Base-by-base conservation (phyloP, 345 rosid genomes). In the Toxicodendron radicans region DNA sequence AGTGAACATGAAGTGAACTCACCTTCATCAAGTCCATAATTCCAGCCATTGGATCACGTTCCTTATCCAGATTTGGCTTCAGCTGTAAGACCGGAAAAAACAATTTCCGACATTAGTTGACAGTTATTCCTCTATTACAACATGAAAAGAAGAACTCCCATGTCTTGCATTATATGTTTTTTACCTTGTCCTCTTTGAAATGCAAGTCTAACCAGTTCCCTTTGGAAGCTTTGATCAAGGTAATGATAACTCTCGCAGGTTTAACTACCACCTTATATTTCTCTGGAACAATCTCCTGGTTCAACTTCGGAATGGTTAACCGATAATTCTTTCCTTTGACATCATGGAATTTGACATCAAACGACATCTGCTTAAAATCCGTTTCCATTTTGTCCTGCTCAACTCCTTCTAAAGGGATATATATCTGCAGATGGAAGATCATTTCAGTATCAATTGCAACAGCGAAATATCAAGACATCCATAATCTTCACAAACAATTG, bases 1-100 rank as follows among this genome's bases (percentile, higher is more conserved):
- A n/a, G n/a, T n/a, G n/a, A n/a, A 2, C 27, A 56, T 14, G 10
- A 57, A 13, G 27, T 3, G 32, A 14, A 13, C 72, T 72, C 49
- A 89, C 99, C 98, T 95, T 95, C 97, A 95, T 95, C 27, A 95
- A 67, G 78, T 84, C 94, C 99, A 95, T 93, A 35, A 95, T 95
- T 72, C 99, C 99, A 69, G 97, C 97, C 99, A 95, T 95, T 16
- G 99, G 99, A 76, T 95, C 97, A 68, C 85, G 70, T 1, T 89
- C 88, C 76, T 91, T 88, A 67, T 86, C 98, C 51, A 90, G 54
- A 70, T 79, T 88, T 0, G 99, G 98, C 76, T 91, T 95, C 84
- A 95, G 84, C 99, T 93, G 79, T 52, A 62, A 67, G 67, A 23
- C 4, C 70, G 3, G 7, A 17, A 58, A 32, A 46, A 46, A 21